Evolutionary conservation across 2,329 filamentous ascomycete species (phyloP).

Genomic region (Neonectria coccinea): DNA sequence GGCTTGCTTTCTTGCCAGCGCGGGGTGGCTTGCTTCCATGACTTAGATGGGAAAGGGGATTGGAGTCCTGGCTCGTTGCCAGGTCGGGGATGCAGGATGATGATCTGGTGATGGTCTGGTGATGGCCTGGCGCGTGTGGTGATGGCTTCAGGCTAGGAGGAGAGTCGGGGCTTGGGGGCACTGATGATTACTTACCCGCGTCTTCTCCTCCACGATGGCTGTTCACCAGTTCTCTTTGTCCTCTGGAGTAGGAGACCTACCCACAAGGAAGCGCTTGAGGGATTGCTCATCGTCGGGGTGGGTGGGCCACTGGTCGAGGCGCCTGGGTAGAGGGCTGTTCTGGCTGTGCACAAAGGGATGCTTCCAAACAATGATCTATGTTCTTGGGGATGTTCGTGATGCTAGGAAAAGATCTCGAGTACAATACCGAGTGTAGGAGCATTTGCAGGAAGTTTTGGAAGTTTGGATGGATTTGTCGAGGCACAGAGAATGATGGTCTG

Average conservation of each 20-base stretch:
- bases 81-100: background rate
- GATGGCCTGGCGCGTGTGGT: background rate
- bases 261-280: background rate
- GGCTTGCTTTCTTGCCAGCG: background rate
- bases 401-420: background rate
- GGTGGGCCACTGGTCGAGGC: background rate
- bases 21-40: background rate
- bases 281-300: background rate
- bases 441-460: background rate
- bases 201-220: background rate
- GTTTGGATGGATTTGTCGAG: background rate
- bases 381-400: background rate
- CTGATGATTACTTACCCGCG: background rate
- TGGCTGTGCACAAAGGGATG: background rate
- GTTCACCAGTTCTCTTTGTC: background rate
- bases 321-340: background rate
- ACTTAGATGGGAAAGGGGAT: background rate
- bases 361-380: background rate
- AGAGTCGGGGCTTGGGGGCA: background rate
- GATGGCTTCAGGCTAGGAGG: background rate
- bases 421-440: background rate
- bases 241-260: background rate
- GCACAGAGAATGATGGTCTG: background rate
- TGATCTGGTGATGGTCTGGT: background rate
- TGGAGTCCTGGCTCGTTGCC: background rate